Base-by-base conservation (phyloP, 1,284 basidiomycete genomes). In the Stygiomarasmius scandens region DNA sequence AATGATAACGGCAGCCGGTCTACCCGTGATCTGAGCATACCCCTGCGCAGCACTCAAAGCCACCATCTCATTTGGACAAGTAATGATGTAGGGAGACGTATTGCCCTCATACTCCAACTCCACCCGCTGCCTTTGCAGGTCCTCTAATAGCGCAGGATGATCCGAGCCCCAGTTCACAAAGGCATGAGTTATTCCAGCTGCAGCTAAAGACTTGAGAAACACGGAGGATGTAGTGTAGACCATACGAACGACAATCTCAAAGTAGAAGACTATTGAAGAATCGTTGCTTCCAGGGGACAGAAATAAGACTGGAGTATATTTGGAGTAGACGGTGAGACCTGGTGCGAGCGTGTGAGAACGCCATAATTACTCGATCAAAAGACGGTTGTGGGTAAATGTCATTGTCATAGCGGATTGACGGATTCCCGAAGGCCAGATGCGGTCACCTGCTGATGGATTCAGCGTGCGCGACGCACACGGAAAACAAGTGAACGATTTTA, bases 141-240 rank as follows among this genome's bases (percentile, higher is more conserved):
- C 88, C 64, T 90, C 89, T 22, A 90, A 74, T 19, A 90, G 68
- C 0, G 83, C 85, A 1, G 87, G 86, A 63, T 90, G 88, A 62
- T 90, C 87, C 0, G 85, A 87, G 1, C 87, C 87, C 85, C 87
- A 89, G 70, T 90, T 90, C 22, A 84, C 86, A 64, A 90, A 90
- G 12, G 79, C 82, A 70, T 89, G 85, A 0, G 85, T 88, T 49
- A 90, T 81, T 1, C 86, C 86, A 3, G 81, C 83, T 49, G 83
- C 71, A 22, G 72, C 71, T n/a, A 90, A 74, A 1, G 83, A 74
- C 54, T 82, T 74, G 32, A 88, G 71, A 64, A 89, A 84, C 16
- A 86, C 66, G 3, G 85, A 81, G 9, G 85, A 84, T 8, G 83
- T 77, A 0, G 84, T 87, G 56, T 79, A 76, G 5, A 54, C 52